Evolutionary conservation across 345 rosid genomes (phyloP), one percentile per base, ranked within the genome.

Genomic region (Bretschneidera sinensis): DNA sequence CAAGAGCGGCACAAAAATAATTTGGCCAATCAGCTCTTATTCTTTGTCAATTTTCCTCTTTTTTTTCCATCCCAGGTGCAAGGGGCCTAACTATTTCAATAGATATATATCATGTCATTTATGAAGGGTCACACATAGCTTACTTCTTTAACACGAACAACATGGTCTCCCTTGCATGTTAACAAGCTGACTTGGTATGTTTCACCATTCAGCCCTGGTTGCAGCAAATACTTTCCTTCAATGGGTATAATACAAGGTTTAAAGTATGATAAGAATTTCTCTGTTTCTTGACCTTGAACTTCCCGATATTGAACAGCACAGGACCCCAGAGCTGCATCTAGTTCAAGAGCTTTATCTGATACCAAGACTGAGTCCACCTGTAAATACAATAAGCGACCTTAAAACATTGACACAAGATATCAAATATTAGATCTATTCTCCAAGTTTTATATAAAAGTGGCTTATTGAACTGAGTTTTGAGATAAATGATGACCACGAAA

Each of bases 221-320:
- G 71, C 16, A 86, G 79, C 7, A 74, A 65, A 67, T 63, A 79
- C 20, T 65, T 79, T 62, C 97, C 96, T 77, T 91, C 84, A 25
- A 75, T 51, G 10, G 96, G 97, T 74, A 91, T 84, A 20, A 91
- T 78, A 71, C 97, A 91, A 50, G 96, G 97, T 67, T 78, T 88
- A 65, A 91, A 91, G 65, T 88, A 86, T 13, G 97, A 88, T 64
- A 88, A 76, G 68, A 91, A 86, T 65, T 76, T 85, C 73, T 74
- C 85, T 0, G 91, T 88, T 76, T 88, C 97, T 71, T 69, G 84
- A 73, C 96, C 96, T 76, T 88, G 89, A 74, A 87, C 84, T 81
- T 91, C 97, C 57, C 85, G 74, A 61, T 91, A 91, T 64, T 91
- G 97, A 56, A 91, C 97, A 0, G 94, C 60, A 63, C 98, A 81